phyloP scores from a whole-genome alignment of 2,329 filamentous ascomycete species.

The Cladorrhinum sp. region DNA sequence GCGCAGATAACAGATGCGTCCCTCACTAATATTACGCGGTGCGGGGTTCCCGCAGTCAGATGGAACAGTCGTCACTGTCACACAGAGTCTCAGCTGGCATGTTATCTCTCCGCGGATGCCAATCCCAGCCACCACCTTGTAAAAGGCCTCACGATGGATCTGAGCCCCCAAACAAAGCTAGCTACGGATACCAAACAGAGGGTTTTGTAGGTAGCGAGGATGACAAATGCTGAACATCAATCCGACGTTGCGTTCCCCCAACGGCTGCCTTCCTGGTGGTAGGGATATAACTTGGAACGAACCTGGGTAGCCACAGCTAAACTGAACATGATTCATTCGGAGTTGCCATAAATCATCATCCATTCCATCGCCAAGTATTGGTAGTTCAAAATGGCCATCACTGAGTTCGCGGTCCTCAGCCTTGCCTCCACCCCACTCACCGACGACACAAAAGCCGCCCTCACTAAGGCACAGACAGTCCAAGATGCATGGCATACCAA shows the following conservation, averaged over 20 bases:
- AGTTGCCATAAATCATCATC: background rate
- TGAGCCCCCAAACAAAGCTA: background rate
- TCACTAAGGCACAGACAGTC: slow-evolving; percentile 33
- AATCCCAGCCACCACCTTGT: background rate
- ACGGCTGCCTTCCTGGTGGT: background rate
- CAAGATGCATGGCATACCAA: slow-evolving; percentile 42
- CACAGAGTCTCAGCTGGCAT: background rate
- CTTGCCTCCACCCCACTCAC: slow-evolving; percentile 32
- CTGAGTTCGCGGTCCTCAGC: slow-evolving; percentile 40
- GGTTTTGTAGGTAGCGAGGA: background rate
- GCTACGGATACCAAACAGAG: background rate
- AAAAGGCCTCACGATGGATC: background rate
- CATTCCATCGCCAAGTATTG: background rate
- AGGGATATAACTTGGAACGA: background rate
- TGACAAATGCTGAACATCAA: background rate
- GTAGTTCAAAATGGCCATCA: slow-evolving; percentile 35
- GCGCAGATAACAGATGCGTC: background rate
- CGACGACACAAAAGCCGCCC: slow-evolving; percentile 33
- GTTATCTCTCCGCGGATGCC: background rate
- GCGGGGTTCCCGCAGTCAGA: background rate
- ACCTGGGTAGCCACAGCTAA: background rate
- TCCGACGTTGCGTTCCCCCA: background rate
- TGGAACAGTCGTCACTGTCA: background rate
- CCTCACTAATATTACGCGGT: background rate
- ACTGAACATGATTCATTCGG: background rate